A percentile compares a stretch with the other conserved stretches of the same genome.
Evolutionary conservation across 139 green algal genomes (phyloP).

Genomic region (Coelastrella sp.): DNA sequence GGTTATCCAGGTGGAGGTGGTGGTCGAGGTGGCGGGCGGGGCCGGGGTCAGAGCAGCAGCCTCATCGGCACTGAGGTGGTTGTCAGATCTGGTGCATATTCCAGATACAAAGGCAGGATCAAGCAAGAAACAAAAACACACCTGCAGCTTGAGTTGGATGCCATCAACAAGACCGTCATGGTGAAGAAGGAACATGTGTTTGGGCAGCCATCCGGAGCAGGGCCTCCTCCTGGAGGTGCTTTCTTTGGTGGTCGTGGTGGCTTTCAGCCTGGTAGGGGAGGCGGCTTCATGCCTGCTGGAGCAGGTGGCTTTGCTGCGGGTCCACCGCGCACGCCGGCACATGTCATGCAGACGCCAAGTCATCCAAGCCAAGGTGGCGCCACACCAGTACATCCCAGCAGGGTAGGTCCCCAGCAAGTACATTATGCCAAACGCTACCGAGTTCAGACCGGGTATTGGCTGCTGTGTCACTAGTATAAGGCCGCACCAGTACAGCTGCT

Average conservation of each 20-base stretch:
- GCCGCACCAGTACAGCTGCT: too few relatives aligned
- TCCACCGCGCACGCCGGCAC: conserved; percentile 22
- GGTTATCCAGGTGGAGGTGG: conserved; percentile 31
- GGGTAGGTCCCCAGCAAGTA: not conserved
- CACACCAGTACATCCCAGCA: conserved; percentile 47
- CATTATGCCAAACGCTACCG: too few relatives aligned
- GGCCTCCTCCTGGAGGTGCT: too few relatives aligned
- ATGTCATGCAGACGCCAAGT: conserved; percentile 41
- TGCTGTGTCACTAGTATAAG: too few relatives aligned
- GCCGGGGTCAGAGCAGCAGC: not conserved
- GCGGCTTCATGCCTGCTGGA: not conserved
- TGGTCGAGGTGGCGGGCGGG: conserved; percentile 42
- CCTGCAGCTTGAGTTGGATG: conserved; percentile 90
- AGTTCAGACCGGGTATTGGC: too few relatives aligned
- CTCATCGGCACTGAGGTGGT: conserved; percentile 38
- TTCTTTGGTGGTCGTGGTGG: not conserved
- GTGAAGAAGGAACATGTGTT: conserved; percentile 66
- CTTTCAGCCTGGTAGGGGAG: not conserved
- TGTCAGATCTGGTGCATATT: conserved; percentile 58
- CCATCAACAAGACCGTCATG: conserved; percentile 85
- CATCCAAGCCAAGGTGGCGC: conserved; percentile 54
- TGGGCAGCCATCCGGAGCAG: not conserved
- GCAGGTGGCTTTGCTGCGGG: not conserved
- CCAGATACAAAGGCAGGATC: conserved; percentile 87
- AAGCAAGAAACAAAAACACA: conserved; percentile 85